Evolutionary conservation across 1,284 basidiomycete species (phyloP).

Genomic region (Cryptococcus sp.): DNA sequence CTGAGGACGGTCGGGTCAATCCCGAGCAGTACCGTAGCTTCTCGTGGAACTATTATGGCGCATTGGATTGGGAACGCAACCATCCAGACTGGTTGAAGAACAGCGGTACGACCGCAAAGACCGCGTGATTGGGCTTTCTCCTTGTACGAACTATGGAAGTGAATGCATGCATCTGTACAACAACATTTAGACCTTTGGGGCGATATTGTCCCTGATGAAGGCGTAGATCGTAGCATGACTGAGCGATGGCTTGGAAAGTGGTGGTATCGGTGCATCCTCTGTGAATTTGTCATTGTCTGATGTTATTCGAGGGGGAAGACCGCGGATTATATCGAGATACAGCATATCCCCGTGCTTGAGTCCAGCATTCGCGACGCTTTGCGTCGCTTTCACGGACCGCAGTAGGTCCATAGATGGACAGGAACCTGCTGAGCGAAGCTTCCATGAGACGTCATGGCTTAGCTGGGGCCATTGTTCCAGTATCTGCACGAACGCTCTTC

Average conservation of each 20-base stretch:
- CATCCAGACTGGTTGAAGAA: conserved; percentile 17
- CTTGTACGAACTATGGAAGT: too few relatives aligned
- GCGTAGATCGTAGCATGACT: conserved; percentile 6
- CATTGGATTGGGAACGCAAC: conserved; percentile 33
- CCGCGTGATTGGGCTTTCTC: too few relatives aligned
- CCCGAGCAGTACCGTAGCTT: conserved; percentile 29
- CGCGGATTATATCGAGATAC: background rate
- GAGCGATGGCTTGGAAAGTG: background rate
- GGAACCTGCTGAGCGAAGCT: too few relatives aligned
- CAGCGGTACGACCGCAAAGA: too few relatives aligned
- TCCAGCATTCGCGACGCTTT: background rate
- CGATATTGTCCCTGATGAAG: background rate
- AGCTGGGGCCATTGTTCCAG: background rate
- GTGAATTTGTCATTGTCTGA: too few relatives aligned
- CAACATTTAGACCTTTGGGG: too few relatives aligned
- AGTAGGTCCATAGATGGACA: too few relatives aligned
- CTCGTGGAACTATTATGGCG: conserved; percentile 37
- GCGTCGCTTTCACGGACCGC: background rate
- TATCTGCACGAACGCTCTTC: background rate
- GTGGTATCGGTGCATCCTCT: too few relatives aligned
- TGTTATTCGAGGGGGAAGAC: background rate
- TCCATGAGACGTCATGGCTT: too few relatives aligned
- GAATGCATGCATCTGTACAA: background rate
- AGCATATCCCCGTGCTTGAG: conserved; percentile 5
- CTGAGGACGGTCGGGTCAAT: conserved; percentile 16